Conservation (phyloP, 1,284 basidiomycete genomes). For the Papiliotrema terrestris region DNA sequence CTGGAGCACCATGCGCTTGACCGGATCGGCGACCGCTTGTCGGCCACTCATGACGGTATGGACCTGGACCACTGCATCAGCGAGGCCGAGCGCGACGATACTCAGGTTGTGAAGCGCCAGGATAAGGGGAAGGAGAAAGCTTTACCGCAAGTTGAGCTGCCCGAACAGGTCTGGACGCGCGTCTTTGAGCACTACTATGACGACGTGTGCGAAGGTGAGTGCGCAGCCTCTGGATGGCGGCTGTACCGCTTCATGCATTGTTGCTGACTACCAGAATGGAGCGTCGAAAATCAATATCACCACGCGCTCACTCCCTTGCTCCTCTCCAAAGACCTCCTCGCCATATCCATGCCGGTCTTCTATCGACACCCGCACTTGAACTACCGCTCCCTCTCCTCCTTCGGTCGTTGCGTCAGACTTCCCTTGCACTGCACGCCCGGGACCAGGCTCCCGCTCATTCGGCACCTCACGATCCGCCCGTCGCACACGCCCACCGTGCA, state of each 20-base stretch:
- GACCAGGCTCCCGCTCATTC: slow-evolving; percentile 11
- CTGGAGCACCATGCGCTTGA: not conserved
- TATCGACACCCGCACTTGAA: slow-evolving; percentile 26
- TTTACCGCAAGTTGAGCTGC: slow-evolving; percentile 18
- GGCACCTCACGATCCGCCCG: slow-evolving; percentile 17
- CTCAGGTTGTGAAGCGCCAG: slow-evolving; percentile 10
- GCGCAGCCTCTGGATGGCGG: too few species aligned
- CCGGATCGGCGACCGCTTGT: too few species aligned
- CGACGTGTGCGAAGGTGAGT: slow-evolving; percentile 15
- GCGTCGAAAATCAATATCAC: slow-evolving; percentile 10
- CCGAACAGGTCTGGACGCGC: slow-evolving; percentile 28
- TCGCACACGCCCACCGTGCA: not conserved
- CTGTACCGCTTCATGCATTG: not conserved
- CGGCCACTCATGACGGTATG: not conserved
- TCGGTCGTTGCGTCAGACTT: slow-evolving; percentile 7
- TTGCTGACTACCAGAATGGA: slow-evolving; percentile 4
- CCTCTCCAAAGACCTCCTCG: slow-evolving; percentile 13
- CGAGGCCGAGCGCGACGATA: too few species aligned
- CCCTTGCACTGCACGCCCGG: slow-evolving; percentile 1
- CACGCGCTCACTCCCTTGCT: slow-evolving; percentile 21
- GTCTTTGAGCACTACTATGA: slow-evolving; percentile 30
- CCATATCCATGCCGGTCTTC: slow-evolving; percentile 17
- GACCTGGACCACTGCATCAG: not conserved
- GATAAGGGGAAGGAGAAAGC: slow-evolving; percentile 27
- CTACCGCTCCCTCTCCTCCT: slow-evolving; percentile 15